These are phyloP conservation scores for Aspergillus sojae DNA, from an alignment of 2,329 filamentous ascomycete species.

Conservation along the genomic window DNA sequence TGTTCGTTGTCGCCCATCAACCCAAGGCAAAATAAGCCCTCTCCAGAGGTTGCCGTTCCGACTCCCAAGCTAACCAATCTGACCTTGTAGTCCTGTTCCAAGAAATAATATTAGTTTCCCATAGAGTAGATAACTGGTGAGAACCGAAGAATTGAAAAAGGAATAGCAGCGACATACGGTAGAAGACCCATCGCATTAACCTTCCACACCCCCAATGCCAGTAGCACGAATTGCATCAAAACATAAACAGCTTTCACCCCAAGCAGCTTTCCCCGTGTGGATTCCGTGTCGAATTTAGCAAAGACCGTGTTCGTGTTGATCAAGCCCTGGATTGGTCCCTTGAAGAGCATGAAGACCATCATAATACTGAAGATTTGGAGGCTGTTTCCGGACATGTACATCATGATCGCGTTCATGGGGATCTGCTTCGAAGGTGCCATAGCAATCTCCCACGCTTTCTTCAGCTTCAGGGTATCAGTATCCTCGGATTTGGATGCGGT, in stretches of 20 bases:
- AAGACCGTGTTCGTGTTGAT: constrained; percentile 85
- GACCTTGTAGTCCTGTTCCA: constrained; percentile 78
- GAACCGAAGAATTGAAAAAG: not conserved
- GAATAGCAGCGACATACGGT: constrained; percentile 64
- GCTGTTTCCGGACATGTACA: constrained; percentile 99
- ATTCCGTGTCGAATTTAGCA: constrained; percentile 82
- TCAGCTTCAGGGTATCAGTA: constrained; percentile 93
- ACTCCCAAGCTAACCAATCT: constrained; percentile 97
- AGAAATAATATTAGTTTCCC: constrained; percentile 6
- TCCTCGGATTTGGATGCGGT: constrained; percentile 62
- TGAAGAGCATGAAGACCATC: constrained; percentile 99
- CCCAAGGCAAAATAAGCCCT: constrained; percentile 63
- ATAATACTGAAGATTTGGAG: constrained; percentile 99
- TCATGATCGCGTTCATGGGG: constrained; percentile 98
- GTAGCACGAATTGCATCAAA: constrained; percentile 78
- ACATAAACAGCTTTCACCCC: constrained; percentile 88
- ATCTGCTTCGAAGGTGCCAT: constrained; percentile 90
- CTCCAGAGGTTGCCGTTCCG: constrained; percentile 69
- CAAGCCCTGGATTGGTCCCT: constrained; percentile 86
- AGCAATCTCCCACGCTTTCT: constrained; percentile 98
- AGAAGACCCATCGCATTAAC: constrained; percentile 94
- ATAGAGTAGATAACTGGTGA: not conserved
- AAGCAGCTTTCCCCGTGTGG: constrained; percentile 71
- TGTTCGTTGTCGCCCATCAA: constrained; percentile 23
- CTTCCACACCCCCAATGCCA: constrained; percentile 92